Evolutionary conservation across 345 rosid genomes (phyloP).

Genomic region (Citrus trifoliata): DNA sequence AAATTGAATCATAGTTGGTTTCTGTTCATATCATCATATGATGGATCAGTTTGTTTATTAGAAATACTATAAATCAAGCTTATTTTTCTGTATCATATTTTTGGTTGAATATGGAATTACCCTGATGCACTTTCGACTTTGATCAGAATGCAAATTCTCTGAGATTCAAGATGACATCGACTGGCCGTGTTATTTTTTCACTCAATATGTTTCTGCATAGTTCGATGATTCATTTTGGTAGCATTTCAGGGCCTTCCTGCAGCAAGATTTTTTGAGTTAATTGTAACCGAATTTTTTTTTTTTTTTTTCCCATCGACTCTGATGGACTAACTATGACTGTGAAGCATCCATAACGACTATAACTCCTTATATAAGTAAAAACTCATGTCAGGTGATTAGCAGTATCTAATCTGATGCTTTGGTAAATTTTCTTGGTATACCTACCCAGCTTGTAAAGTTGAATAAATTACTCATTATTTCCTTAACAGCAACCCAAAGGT

Average conservation of each 20-base stretch:
- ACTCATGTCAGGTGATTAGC: not conserved
- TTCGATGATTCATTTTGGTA: not conserved
- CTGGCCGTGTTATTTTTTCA: not conserved
- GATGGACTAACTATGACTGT: not conserved
- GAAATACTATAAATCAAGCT: constrained; percentile 11
- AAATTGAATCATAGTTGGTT: not conserved
- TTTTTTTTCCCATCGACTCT: no score
- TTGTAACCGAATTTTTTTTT: not conserved
- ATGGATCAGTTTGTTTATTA: constrained; percentile 8
- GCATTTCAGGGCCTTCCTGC: not conserved
- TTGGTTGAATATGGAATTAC: not conserved
- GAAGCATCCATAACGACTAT: not conserved
- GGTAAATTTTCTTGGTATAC: not conserved
- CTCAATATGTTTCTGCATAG: not conserved
- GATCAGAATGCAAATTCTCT: not conserved
- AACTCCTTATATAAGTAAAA: not conserved
- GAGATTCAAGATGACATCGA: constrained; percentile 3
- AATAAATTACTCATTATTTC: not conserved
- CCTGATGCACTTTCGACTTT: not conserved
- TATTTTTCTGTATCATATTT: not conserved
- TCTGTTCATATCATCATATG: constrained; percentile 3
- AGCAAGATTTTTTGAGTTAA: not conserved
- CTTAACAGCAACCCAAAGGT: constrained; percentile 4
- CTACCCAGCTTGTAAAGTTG: constrained; percentile 3
- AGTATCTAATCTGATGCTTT: not conserved